phyloP scores from a whole-genome alignment of 1,139 yeast species.

The Protomyces pachydermus region DNA sequence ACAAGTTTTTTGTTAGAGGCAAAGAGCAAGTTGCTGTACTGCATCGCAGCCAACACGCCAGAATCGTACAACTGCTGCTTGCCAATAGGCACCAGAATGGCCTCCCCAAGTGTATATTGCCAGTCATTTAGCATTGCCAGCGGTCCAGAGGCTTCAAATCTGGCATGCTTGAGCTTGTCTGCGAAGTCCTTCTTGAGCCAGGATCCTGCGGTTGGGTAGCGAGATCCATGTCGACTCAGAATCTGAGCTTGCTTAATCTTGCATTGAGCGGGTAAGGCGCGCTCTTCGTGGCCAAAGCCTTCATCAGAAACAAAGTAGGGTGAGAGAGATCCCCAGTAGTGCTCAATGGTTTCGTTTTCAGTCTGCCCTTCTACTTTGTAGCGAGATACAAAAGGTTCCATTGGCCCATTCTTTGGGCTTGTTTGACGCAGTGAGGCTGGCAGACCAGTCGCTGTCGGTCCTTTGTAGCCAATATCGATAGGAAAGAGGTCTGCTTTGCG shows the following conservation, averaged over 20 bases:
- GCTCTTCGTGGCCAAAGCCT: constrained; percentile 16
- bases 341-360: constrained; percentile 8
- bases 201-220: constrained; percentile 24
- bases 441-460: constrained; percentile 12
- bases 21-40: constrained; percentile 9
- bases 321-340: constrained; percentile 16
- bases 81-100: constrained; percentile 20
- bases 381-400: constrained; percentile 1
- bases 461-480: constrained; percentile 10
- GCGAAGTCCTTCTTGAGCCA: constrained; percentile 4
- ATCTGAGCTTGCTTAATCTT: constrained; percentile 19
- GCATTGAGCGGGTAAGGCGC: constrained; percentile 7
- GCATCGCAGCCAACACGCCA: constrained; percentile 20
- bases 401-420: constrained; percentile 2
- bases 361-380: constrained; percentile 13
- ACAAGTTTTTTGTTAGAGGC: constrained; percentile 11
- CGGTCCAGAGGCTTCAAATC: constrained; percentile 8
- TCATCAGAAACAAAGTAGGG: constrained; percentile 16
- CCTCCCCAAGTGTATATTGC: constrained; percentile 23
- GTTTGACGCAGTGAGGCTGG: constrained; percentile 7
- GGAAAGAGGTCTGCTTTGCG: constrained; percentile 3
- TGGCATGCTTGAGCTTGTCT: background rate
- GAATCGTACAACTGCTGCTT: constrained; percentile 23
- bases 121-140: constrained; percentile 10
- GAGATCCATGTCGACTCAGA: constrained; percentile 17